Evolutionary conservation across 768 basidiomycete species (phyloP).

Genomic region (Psilocybe azurescens): DNA sequence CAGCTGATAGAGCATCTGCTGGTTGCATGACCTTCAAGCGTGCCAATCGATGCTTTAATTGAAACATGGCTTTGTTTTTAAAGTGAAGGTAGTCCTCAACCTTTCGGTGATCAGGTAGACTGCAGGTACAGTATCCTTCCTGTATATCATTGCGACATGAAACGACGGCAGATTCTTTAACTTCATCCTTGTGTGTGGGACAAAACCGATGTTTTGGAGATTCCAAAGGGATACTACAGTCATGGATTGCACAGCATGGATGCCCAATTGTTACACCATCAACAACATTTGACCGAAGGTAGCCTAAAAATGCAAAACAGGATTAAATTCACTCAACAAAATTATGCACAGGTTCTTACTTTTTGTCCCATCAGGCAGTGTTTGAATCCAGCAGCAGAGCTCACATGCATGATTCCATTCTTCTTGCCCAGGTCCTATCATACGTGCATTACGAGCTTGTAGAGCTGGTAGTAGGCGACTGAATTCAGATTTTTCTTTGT

Average conservation of each 20-base stretch:
- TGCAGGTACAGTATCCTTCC: background rate
- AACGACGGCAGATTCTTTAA: background rate
- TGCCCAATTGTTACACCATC: no score
- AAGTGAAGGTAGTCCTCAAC: background rate
- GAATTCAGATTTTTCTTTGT: no score
- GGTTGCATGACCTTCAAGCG: background rate
- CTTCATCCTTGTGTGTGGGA: background rate
- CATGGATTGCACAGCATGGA: slow-evolving; percentile 7
- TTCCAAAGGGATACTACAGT: slow-evolving; percentile 25
- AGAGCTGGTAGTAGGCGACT: no score
- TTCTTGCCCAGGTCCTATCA: no score
- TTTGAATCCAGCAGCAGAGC: no score
- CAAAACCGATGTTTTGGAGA: background rate
- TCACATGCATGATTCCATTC: no score
- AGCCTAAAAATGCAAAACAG: no score
- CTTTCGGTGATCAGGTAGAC: background rate
- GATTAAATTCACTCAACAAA: no score
- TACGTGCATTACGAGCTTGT: no score
- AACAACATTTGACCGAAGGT: no score
- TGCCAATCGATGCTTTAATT: slow-evolving; percentile 1
- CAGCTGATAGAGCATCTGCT: background rate
- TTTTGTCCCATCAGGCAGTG: no score
- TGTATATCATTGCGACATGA: background rate
- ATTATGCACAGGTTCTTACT: no score
- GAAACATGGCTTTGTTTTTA: slow-evolving; percentile 8